phyloP scores from a whole-genome alignment of 768 basidiomycete genomes.

The Suillus bovinus region DNA sequence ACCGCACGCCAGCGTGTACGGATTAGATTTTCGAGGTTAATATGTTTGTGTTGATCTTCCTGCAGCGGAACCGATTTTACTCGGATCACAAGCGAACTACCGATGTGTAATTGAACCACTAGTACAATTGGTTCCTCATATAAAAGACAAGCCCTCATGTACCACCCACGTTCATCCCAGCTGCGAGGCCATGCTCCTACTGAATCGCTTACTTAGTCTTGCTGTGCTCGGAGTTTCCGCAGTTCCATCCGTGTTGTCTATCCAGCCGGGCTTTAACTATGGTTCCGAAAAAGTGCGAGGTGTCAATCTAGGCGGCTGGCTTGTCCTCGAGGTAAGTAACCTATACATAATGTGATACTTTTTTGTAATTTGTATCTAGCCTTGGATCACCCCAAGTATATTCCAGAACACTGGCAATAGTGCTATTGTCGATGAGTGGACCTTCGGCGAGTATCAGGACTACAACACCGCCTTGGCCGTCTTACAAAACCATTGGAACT shows the following conservation, averaged over 20 bases:
- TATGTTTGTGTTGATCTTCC: not conserved
- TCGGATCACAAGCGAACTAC: constrained; percentile 1
- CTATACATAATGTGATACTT: constrained; percentile 23
- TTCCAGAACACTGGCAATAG: constrained; percentile 65
- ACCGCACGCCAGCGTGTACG: not conserved
- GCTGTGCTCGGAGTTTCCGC: constrained; percentile 6
- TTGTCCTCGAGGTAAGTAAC: constrained; percentile 27
- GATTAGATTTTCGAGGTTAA: not conserved
- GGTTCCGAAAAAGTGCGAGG: constrained; percentile 31
- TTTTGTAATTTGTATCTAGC: constrained; percentile 33
- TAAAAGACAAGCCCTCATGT: not conserved
- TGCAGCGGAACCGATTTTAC: not conserved
- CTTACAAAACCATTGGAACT: constrained; percentile 76
- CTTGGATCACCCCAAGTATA: constrained; percentile 78
- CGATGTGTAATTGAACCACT: not conserved
- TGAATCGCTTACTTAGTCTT: not conserved
- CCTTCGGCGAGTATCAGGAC: constrained; percentile 56
- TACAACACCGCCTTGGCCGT: constrained; percentile 42
- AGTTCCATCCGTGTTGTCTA: constrained; percentile 6
- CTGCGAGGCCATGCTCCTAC: constrained; percentile 5
- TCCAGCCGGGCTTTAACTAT: constrained; percentile 28
- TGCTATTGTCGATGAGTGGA: constrained; percentile 41
- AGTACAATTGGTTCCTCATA: not conserved
- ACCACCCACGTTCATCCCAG: not conserved
- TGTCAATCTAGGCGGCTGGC: constrained; percentile 37